Conservation (phyloP, 345 rosid genomes). For the Populus alba region DNA sequence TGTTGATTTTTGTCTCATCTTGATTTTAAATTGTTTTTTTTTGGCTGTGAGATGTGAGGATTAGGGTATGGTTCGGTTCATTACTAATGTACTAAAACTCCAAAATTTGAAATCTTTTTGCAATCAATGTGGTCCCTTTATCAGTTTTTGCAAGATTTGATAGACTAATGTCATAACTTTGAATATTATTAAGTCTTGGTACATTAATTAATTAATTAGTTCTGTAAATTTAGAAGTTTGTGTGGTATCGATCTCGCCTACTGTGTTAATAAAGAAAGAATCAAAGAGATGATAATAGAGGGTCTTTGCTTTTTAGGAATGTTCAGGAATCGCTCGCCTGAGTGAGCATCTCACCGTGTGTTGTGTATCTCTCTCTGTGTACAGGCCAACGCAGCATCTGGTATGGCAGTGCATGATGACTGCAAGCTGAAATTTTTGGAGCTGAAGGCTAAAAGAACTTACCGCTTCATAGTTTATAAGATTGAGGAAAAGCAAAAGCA, state of each 20-base stretch:
- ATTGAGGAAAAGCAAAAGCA: slow-evolving; percentile 59
- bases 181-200: neutral
- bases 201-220: neutral
- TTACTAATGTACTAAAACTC: neutral
- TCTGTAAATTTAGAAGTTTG: neutral
- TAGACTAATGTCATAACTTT: neutral
- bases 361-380: neutral
- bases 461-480: slow-evolving; percentile 52
- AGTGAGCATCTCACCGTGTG: neutral
- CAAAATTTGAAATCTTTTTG: neutral
- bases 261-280: neutral
- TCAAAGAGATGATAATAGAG: neutral
- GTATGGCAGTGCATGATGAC: slow-evolving; percentile 61
- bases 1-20: neutral
- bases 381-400: slow-evolving; percentile 56
- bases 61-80: neutral
- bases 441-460: slow-evolving; percentile 52
- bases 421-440: slow-evolving; percentile 57
- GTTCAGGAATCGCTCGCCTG: neutral
- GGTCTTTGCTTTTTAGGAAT: neutral
- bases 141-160: neutral
- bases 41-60: neutral
- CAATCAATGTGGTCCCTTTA: neutral
- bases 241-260: neutral
- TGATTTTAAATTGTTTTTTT: neutral